A percentile compares a stretch with the other conserved stretches of the same genome.
Evolutionary conservation across 106 monocot genomes (phyloP).

Genomic region (Xerophyta viscosa): DNA sequence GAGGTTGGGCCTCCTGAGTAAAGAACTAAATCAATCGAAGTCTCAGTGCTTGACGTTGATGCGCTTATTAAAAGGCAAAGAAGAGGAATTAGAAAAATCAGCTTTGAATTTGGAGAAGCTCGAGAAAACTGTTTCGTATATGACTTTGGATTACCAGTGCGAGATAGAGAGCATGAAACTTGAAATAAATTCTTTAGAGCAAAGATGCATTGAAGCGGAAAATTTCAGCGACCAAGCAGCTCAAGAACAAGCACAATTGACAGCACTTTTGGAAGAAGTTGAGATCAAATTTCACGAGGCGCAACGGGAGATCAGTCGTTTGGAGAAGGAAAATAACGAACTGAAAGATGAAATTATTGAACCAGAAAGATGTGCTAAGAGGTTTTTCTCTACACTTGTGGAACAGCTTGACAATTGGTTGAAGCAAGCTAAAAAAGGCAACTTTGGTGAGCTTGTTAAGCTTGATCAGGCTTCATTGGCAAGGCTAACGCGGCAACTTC

Average conservation of each 20-base stretch:
- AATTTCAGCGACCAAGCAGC: slow-evolving; percentile 28
- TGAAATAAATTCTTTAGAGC: slow-evolving; percentile 50
- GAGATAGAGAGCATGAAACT: slow-evolving; percentile 84
- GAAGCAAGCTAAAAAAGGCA: slow-evolving; percentile 11
- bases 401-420: slow-evolving; percentile 30
- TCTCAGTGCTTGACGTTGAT: slow-evolving; percentile 27
- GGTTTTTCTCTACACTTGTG: slow-evolving; percentile 22
- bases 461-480: slow-evolving; percentile 8
- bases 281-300: slow-evolving; percentile 29
- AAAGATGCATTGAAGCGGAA: slow-evolving; percentile 58
- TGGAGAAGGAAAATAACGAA: slow-evolving; percentile 44
- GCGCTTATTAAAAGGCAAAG: slow-evolving; percentile 33
- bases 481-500: slow-evolving; percentile 7
- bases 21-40: slow-evolving; percentile 39
- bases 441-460: not conserved
- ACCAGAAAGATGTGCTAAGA: slow-evolving; percentile 15
- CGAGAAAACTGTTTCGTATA: slow-evolving; percentile 34
- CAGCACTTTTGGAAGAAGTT: slow-evolving; percentile 19
- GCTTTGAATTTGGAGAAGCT: slow-evolving; percentile 44
- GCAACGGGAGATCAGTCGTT: slow-evolving; percentile 18
- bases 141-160: slow-evolving; percentile 64
- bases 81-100: slow-evolving; percentile 40
- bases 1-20: slow-evolving; percentile 26
- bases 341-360: slow-evolving; percentile 18
- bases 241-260: slow-evolving; percentile 24